These are phyloP conservation scores for Candida ficus DNA, from an alignment of 805 yeast species.

Conservation along the genomic window DNA sequence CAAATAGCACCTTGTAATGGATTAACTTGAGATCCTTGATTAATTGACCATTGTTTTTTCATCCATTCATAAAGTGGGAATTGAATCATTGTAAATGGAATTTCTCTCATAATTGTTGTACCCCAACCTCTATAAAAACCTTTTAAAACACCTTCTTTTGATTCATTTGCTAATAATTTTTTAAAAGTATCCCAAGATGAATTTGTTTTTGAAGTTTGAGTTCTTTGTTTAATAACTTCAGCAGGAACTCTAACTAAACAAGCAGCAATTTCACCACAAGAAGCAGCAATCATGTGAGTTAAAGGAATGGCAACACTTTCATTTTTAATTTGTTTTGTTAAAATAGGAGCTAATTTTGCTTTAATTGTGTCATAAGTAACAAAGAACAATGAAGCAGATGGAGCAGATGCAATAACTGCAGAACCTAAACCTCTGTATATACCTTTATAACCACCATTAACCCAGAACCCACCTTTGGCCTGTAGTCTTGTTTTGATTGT, in stretches of 20 bases:
- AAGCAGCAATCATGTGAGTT: slow-evolving; percentile 84
- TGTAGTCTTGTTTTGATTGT: slow-evolving; percentile 92
- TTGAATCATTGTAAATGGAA: slow-evolving; percentile 94
- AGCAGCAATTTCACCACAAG: slow-evolving; percentile 88
- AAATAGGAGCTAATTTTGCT: slow-evolving; percentile 34
- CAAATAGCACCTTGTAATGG: slow-evolving; percentile 79
- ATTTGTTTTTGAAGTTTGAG: slow-evolving; percentile 64
- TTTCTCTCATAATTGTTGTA: slow-evolving; percentile 89
- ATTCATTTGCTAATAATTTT: slow-evolving; percentile 52
- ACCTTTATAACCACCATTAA: slow-evolving; percentile 90
- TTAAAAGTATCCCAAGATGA: slow-evolving; percentile 73
- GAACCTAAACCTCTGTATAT: slow-evolving; percentile 91
- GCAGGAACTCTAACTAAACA: slow-evolving; percentile 95
- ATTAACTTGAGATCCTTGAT: slow-evolving; percentile 38
- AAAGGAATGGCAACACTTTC: slow-evolving; percentile 29
- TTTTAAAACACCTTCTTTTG: slow-evolving; percentile 60
- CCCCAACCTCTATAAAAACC: slow-evolving; percentile 93
- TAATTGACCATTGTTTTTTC: slow-evolving; percentile 54
- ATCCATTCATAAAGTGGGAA: slow-evolving; percentile 89
- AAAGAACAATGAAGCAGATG: slow-evolving; percentile 72
- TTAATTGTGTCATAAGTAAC: slow-evolving; percentile 82
- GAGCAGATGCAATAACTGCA: slow-evolving; percentile 92
- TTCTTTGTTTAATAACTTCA: slow-evolving; percentile 91
- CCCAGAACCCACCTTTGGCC: slow-evolving; percentile 91
- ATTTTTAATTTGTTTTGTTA: slow-evolving; percentile 24